Evolutionary conservation across 1,139 yeast genomes (phyloP).

Genomic region (Lodderomyces oxycetoniae): DNA sequence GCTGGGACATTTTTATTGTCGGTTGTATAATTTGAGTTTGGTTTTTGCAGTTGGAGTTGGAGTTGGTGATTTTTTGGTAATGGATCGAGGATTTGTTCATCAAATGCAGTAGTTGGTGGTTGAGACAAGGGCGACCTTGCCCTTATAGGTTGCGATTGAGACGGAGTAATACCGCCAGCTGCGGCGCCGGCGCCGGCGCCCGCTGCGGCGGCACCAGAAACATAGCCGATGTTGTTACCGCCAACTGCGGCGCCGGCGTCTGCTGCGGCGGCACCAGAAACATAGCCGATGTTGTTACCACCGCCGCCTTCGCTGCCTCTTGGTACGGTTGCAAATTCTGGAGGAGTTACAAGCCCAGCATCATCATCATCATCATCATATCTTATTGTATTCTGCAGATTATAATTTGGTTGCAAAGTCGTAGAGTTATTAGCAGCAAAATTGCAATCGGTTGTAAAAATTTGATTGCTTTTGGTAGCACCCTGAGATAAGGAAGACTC

Average conservation of each 20-base stretch:
- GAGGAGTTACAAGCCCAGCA: too few species aligned
- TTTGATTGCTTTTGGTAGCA: background rate
- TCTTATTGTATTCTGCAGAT: background rate
- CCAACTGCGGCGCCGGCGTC: background rate
- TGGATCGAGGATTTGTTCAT: conserved; percentile 2
- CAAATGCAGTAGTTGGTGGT: conserved; percentile 10
- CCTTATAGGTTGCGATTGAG: conserved; percentile 2
- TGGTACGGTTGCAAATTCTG: background rate
- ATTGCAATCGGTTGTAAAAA: conserved; percentile 4
- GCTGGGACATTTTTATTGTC: background rate
- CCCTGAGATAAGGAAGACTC: too few species aligned
- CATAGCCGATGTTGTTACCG: background rate
- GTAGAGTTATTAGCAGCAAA: too few species aligned
- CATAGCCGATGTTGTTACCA: background rate
- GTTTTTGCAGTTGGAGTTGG: background rate
- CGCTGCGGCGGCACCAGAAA: too few species aligned
- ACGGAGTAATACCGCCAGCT: conserved; percentile 4
- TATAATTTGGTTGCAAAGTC: conserved; percentile 1
- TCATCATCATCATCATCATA: too few species aligned
- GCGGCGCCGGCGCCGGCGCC: background rate
- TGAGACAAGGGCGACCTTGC: conserved; percentile 11
- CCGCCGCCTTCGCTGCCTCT: background rate
- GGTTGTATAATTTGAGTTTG: background rate
- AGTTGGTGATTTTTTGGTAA: conserved; percentile 1
- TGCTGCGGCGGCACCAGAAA: too few species aligned